Percentiles rank a stretch among this genome's conserved stretches.
Conservation (phyloP, 768 basidiomycete genomes). For the Clitopilus passeckerianus region DNA sequence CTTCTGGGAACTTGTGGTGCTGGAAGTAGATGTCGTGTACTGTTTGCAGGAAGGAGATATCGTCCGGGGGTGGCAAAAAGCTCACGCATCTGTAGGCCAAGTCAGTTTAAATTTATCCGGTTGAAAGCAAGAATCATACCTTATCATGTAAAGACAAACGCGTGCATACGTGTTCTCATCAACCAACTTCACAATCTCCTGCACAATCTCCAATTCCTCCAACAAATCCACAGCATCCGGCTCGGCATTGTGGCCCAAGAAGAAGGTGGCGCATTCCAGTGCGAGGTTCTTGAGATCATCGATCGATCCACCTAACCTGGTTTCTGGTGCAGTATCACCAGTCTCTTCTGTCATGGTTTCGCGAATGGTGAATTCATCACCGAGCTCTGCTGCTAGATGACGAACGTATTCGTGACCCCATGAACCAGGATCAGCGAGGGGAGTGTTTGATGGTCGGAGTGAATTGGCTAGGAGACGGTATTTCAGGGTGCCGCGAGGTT, state of each 20-base stretch:
- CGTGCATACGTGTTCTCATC: slow-evolving; percentile 85
- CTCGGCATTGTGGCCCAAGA: slow-evolving; percentile 92
- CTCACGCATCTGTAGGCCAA: slow-evolving; percentile 63
- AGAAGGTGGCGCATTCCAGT: slow-evolving; percentile 81
- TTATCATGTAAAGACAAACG: slow-evolving; percentile 95
- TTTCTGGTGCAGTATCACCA: slow-evolving; percentile 22
- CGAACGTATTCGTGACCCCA: slow-evolving; percentile 99
- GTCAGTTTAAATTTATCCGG: neutral
- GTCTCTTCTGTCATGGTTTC: slow-evolving; percentile 22
- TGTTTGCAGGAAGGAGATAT: slow-evolving; percentile 81
- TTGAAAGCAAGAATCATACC: slow-evolving; percentile 38
- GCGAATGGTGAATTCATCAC: slow-evolving; percentile 83
- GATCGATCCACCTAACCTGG: slow-evolving; percentile 49
- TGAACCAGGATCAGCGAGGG: slow-evolving; percentile 82
- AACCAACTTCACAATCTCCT: slow-evolving; percentile 69
- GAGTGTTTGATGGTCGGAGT: slow-evolving; percentile 57
- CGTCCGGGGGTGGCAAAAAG: slow-evolving; percentile 90
- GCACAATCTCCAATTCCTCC: slow-evolving; percentile 88
- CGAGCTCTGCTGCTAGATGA: slow-evolving; percentile 93
- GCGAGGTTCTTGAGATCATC: slow-evolving; percentile 77
- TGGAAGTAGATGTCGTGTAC: slow-evolving; percentile 88
- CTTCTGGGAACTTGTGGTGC: slow-evolving; percentile 86
- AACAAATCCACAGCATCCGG: slow-evolving; percentile 96
- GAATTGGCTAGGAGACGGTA: slow-evolving; percentile 85
- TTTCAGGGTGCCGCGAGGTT: slow-evolving; percentile 91